These are phyloP conservation scores for Sporothrix humicola DNA, from an alignment of 2,329 filamentous ascomycete genomes.

Conservation along the genomic window DNA sequence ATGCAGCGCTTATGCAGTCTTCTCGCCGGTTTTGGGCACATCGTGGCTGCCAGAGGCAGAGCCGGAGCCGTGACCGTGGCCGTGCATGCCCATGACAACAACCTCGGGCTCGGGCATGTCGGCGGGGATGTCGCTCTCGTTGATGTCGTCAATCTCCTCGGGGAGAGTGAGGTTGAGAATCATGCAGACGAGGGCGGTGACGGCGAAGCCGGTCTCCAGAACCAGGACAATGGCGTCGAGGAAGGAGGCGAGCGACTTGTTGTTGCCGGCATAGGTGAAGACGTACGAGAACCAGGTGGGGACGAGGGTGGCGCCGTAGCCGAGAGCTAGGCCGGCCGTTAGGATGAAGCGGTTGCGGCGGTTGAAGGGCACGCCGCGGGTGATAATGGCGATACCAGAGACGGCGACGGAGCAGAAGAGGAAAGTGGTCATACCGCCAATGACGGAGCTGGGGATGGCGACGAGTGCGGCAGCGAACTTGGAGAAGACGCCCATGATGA, in stretches of 20 bases:
- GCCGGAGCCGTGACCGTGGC: neutral
- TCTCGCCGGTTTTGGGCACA: conserved; percentile 11
- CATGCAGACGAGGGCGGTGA: conserved; percentile 75
- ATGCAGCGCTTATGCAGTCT: neutral
- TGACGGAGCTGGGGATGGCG: conserved; percentile 70
- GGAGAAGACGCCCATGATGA: conserved; percentile 81
- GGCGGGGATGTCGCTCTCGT: conserved; percentile 46
- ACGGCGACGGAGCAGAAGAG: conserved; percentile 78
- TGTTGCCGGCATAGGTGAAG: conserved; percentile 73
- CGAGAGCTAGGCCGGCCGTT: conserved; percentile 73
- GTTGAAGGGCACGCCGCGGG: conserved; percentile 72
- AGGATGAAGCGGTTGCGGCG: conserved; percentile 82
- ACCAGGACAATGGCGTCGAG: conserved; percentile 74
- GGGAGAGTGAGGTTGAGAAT: conserved; percentile 74
- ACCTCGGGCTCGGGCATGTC: conserved; percentile 31
- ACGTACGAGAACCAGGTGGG: conserved; percentile 71
- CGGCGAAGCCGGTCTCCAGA: conserved; percentile 75
- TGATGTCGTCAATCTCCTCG: conserved; percentile 75
- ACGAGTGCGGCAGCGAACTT: conserved; percentile 83
- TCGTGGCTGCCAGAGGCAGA: conserved; percentile 10
- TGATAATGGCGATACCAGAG: conserved; percentile 77
- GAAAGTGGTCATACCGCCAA: conserved; percentile 79
- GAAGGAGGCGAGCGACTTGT: conserved; percentile 72
- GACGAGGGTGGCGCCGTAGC: conserved; percentile 72
- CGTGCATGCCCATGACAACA: neutral